Evolutionary conservation across 1,139 yeast species (phyloP).

Genomic region (Suhomyces kunorum): DNA sequence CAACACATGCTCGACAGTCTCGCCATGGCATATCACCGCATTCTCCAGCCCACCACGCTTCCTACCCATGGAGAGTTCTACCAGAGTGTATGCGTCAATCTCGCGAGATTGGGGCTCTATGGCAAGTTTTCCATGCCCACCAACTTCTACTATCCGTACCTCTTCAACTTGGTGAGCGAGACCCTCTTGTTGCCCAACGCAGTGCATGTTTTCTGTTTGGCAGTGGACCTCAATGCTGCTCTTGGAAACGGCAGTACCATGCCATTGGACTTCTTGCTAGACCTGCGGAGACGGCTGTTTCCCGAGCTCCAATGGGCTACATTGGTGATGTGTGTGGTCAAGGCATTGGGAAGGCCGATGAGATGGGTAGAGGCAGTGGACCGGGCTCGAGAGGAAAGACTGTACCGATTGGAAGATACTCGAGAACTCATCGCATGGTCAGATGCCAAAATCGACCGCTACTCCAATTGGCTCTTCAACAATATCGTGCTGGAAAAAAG

Average conservation of each 20-base stretch:
- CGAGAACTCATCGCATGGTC: constrained; percentile 41
- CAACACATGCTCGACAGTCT: constrained; percentile 23
- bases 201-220: constrained; percentile 29
- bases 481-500: constrained; percentile 31
- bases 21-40: constrained; percentile 25
- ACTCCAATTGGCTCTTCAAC: constrained; percentile 44
- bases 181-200: constrained; percentile 34
- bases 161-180: constrained; percentile 31
- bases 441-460: constrained; percentile 37
- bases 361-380: constrained; percentile 28
- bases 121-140: constrained; percentile 17
- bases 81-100: constrained; percentile 15
- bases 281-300: constrained; percentile 11
- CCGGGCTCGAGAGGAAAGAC: constrained; percentile 2
- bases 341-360: constrained; percentile 30
- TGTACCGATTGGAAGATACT: constrained; percentile 19
- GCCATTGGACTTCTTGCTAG: constrained; percentile 2
- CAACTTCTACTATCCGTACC: constrained; percentile 37
- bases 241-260: constrained; percentile 6
- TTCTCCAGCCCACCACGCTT: constrained; percentile 31
- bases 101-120: constrained; percentile 9
- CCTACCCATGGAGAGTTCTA: constrained; percentile 34
- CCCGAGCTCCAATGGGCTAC: constrained; percentile 36
- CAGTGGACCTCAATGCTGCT: constrained; percentile 16
- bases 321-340: constrained; percentile 28